These are phyloP conservation scores for Leishmania martiniquensis DNA, from an alignment of 208 protist species.

Conservation along the genomic window DNA sequence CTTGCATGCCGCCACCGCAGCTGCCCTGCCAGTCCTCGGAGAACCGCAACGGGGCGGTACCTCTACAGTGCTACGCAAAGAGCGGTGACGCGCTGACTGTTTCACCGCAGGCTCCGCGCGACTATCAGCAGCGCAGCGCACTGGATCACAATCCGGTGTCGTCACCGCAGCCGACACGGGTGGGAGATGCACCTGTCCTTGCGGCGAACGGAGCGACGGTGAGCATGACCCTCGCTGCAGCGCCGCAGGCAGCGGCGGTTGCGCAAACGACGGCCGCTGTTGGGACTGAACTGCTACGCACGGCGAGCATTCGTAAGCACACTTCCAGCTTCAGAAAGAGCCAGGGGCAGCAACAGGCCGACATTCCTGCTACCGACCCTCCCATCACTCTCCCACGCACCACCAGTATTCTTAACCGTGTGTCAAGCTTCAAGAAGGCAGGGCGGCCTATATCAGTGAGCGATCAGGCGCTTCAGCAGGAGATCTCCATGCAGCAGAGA, in stretches of 20 bases:
- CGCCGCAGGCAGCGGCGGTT: not conserved
- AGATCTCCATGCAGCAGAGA: constrained; percentile 9
- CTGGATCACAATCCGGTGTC: not conserved
- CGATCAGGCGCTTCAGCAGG: constrained; percentile 4
- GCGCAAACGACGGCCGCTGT: not conserved
- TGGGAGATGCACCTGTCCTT: not conserved
- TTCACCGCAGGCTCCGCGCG: not conserved
- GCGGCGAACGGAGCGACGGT: not conserved
- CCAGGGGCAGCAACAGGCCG: too few species aligned
- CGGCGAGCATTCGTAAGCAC: constrained; percentile 29
- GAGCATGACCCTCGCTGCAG: not conserved
- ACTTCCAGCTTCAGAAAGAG: too few species aligned
- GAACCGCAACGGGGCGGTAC: not conserved
- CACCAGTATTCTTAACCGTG: constrained; percentile 36
- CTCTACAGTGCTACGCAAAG: not conserved
- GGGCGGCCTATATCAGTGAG: constrained; percentile 10
- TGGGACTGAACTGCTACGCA: constrained; percentile 7
- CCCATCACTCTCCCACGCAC: constrained; percentile 18
- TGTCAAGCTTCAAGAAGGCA: constrained; percentile 48
- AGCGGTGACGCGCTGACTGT: not conserved
- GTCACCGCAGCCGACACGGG: constrained; percentile 4
- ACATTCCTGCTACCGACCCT: not conserved
- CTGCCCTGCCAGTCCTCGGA: not conserved
- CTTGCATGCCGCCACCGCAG: not conserved
- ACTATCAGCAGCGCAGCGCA: not conserved